Percentiles rank a stretch among this genome's conserved stretches.
phyloP scores from a whole-genome alignment of 176 grass and related monocot genomes.

The Oryza glaberrima region DNA sequence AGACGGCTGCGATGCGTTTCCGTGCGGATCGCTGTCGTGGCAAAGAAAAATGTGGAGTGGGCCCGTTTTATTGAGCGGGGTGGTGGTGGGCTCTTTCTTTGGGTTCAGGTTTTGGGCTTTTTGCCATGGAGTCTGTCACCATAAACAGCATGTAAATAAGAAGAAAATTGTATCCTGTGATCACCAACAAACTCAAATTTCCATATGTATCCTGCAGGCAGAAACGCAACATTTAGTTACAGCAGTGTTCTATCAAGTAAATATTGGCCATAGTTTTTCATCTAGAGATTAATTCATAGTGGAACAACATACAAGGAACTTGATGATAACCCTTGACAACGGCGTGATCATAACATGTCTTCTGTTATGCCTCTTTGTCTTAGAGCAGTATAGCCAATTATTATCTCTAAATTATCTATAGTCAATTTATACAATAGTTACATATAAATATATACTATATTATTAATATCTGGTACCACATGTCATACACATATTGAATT shows the following conservation, averaged over 20 bases:
- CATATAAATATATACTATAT: too few relatives aligned
- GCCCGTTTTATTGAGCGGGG: background rate
- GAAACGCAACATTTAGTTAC: background rate
- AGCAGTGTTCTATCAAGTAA: background rate
- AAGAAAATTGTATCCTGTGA: background rate
- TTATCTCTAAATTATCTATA: too few relatives aligned
- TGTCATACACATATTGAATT: too few relatives aligned
- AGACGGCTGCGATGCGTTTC: slow-evolving; percentile 11
- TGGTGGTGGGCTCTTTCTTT: background rate
- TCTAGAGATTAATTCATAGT: background rate
- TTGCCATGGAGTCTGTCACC: background rate
- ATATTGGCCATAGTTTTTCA: background rate
- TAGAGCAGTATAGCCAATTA: too few relatives aligned
- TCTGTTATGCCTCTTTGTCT: slow-evolving; percentile 31
- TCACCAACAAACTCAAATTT: slow-evolving; percentile 49
- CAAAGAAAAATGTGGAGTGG: background rate
- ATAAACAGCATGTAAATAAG: too few relatives aligned
- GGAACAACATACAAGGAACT: slow-evolving; percentile 40
- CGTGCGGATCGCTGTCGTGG: background rate
- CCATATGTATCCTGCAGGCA: slow-evolving; percentile 33
- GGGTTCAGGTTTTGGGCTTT: background rate
- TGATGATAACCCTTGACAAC: slow-evolving; percentile 37
- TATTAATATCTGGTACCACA: too few relatives aligned
- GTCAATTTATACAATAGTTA: too few relatives aligned
- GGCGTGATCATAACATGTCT: slow-evolving; percentile 25